Conservation (phyloP, 208 protist genomes). For the Leishmania turanica region DNA sequence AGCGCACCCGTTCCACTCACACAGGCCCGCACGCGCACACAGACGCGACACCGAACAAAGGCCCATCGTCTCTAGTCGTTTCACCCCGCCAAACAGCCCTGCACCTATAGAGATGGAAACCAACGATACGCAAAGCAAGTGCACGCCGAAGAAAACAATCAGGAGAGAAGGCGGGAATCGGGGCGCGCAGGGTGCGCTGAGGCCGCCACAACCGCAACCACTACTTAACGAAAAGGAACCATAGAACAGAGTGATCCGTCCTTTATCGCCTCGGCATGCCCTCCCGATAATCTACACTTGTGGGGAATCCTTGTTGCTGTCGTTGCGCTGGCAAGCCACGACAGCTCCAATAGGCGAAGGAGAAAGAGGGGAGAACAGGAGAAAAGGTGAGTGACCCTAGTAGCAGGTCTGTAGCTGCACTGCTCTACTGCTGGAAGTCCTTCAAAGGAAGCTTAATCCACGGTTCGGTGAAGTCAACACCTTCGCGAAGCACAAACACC, state of each 20-base stretch:
- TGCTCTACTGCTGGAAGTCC: conserved; percentile 51
- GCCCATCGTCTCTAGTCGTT: background rate
- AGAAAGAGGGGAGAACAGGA: background rate
- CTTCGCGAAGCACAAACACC: conserved; percentile 73
- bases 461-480: conserved; percentile 72
- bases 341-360: background rate
- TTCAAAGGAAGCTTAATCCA: conserved; percentile 75
- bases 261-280: background rate
- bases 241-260: background rate
- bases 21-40: background rate
- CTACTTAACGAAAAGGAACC: background rate
- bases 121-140: background rate
- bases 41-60: background rate
- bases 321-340: too few species aligned
- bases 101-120: background rate
- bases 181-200: background rate
- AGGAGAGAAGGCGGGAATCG: background rate
- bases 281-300: background rate
- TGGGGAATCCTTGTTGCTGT: background rate
- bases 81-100: background rate
- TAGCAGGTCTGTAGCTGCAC: conserved; percentile 3
- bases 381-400: background rate
- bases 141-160: background rate
- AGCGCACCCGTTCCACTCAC: too few species aligned
- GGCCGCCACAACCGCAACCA: background rate